Evolutionary conservation across 2,329 filamentous ascomycete genomes (phyloP).

Genomic region (Fusarium udum): DNA sequence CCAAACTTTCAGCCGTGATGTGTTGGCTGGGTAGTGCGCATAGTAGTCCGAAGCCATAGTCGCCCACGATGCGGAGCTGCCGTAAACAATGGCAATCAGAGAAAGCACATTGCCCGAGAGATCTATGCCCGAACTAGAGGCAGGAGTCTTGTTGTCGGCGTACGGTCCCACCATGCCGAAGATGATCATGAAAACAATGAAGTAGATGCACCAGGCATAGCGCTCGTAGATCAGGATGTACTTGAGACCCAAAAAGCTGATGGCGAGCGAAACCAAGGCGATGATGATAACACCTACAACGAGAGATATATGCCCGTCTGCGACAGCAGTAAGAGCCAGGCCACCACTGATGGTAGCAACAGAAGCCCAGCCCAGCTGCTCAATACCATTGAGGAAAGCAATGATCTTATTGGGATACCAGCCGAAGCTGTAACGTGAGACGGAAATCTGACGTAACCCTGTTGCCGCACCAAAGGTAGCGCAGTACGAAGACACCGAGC

Average conservation of each 20-base stretch:
- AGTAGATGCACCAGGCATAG: slow-evolving; percentile 5
- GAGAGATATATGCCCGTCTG: not conserved
- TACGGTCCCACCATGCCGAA: slow-evolving; percentile 8
- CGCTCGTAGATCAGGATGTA: slow-evolving; percentile 11
- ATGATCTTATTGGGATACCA: slow-evolving; percentile 15
- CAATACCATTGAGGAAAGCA: slow-evolving; percentile 2
- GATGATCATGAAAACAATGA: slow-evolving; percentile 3
- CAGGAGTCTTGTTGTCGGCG: not conserved
- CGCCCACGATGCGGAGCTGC: slow-evolving; percentile 2
- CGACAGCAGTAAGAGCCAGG: not conserved
- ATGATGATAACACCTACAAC: slow-evolving; percentile 4
- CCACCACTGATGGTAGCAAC: slow-evolving; percentile 8
- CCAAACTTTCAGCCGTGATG: not conserved
- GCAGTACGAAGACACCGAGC: slow-evolving; percentile 1
- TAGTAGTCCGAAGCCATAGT: slow-evolving; percentile 13
- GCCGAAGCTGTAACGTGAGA: slow-evolving; percentile 5
- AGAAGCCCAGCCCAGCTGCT: slow-evolving; percentile 9
- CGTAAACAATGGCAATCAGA: not conserved
- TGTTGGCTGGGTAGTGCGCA: slow-evolving; percentile 2
- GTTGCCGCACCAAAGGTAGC: slow-evolving; percentile 3
- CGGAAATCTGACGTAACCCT: not conserved
- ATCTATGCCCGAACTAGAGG: not conserved
- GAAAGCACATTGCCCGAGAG: slow-evolving; percentile 7
- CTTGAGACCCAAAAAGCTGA: slow-evolving; percentile 5
- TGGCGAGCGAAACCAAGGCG: slow-evolving; percentile 6